Conservation (phyloP, 2,329 filamentous ascomycete species). For the Hypoxylon sp. region DNA sequence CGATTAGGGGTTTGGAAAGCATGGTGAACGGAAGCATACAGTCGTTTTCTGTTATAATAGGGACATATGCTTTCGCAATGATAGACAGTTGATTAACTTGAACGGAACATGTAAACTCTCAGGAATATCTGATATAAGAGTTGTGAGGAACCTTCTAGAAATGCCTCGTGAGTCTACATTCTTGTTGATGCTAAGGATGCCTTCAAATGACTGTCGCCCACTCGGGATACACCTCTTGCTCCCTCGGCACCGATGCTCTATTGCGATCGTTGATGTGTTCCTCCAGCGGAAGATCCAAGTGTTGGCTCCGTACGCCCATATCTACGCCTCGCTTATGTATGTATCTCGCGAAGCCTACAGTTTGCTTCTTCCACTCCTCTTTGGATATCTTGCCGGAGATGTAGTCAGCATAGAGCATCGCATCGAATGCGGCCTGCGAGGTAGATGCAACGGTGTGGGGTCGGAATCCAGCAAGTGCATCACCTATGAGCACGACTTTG, state of each 20-base stretch:
- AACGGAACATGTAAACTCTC: not conserved
- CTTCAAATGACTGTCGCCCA: constrained; percentile 52
- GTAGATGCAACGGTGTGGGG: constrained; percentile 61
- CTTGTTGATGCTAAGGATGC: not conserved
- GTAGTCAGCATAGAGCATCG: constrained; percentile 54
- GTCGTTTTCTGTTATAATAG: not conserved
- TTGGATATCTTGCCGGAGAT: constrained; percentile 50
- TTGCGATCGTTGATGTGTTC: constrained; percentile 55
- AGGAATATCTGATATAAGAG: not conserved
- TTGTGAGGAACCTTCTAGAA: no score
- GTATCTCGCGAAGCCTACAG: constrained; percentile 54
- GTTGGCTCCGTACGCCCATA: constrained; percentile 55
- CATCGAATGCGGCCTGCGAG: constrained; percentile 56
- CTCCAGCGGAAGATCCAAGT: constrained; percentile 49
- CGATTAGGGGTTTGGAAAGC: not conserved
- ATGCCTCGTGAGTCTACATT: no score
- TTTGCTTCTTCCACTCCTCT: constrained; percentile 54
- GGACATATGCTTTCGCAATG: not conserved
- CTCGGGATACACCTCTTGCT: constrained; percentile 52
- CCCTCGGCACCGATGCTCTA: constrained; percentile 51
- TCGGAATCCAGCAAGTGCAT: constrained; percentile 59
- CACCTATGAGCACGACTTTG: constrained; percentile 59
- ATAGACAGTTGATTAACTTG: not conserved
- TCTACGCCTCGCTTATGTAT: constrained; percentile 54
- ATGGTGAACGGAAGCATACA: not conserved